A percentile compares a stretch with the other conserved stretches of the same genome.
Conservation (phyloP, 768 basidiomycete species). For the Tulasnella calospora region DNA sequence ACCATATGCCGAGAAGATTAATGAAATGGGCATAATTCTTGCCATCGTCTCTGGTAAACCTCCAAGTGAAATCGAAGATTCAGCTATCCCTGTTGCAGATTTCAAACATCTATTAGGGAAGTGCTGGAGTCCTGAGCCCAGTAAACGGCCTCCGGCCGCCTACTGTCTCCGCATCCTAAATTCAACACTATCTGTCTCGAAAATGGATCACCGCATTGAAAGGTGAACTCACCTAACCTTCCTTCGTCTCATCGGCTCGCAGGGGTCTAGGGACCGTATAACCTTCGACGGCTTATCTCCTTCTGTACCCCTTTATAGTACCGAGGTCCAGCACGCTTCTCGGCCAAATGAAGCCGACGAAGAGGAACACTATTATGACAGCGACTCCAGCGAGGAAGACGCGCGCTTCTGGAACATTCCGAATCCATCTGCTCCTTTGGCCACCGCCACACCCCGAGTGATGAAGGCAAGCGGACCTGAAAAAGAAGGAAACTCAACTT, state of each 20-base stretch:
- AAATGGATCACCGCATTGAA: too few relatives aligned
- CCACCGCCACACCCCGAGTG: background rate
- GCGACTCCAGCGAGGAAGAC: constrained; percentile 14
- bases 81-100: background rate
- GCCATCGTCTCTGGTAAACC: background rate
- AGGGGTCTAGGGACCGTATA: too few relatives aligned
- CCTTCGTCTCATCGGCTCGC: too few relatives aligned
- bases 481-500: background rate
- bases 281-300: too few relatives aligned
- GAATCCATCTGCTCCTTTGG: background rate
- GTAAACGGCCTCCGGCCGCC: background rate
- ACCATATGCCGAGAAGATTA: background rate
- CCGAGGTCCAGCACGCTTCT: too few relatives aligned
- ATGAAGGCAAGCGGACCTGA: background rate
- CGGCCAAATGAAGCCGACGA: background rate
- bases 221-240: too few relatives aligned
- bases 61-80: background rate
- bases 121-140: background rate
- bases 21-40: background rate
- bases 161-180: background rate
- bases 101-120: background rate
- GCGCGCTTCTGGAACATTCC: constrained; percentile 6
- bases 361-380: background rate
- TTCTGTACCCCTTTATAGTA: too few relatives aligned
- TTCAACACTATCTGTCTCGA: background rate